phyloP scores from a whole-genome alignment of 2,329 filamentous ascomycete genomes.

The Ceratocystis variospora region DNA sequence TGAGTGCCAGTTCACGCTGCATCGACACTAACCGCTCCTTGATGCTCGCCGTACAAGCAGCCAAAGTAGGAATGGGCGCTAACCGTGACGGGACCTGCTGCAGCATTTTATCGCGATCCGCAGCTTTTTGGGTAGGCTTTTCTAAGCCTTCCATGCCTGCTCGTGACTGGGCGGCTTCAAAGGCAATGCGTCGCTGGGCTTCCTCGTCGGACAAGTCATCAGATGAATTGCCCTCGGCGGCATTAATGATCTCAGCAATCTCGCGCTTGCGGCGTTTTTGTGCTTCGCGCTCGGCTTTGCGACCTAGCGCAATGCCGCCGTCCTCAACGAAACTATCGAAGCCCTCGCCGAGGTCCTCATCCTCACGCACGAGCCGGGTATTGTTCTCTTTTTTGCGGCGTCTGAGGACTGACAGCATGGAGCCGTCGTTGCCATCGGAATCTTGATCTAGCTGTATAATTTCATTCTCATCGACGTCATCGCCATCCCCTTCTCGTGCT shows the following conservation, averaged over 20 bases:
- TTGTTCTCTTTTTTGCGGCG: constrained; percentile 46
- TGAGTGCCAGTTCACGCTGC: constrained; percentile 46
- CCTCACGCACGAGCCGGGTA: constrained; percentile 64
- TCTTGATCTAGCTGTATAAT: constrained; percentile 47
- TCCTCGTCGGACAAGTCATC: constrained; percentile 56
- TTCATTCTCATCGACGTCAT: constrained; percentile 24
- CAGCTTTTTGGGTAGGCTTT: constrained; percentile 29
- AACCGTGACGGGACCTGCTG: constrained; percentile 13
- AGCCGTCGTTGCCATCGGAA: constrained; percentile 29
- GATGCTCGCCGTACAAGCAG: constrained; percentile 51
- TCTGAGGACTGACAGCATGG: constrained; percentile 12
- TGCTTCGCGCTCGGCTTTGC: constrained; percentile 62
- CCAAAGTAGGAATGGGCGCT: constrained; percentile 55
- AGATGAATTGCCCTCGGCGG: constrained; percentile 54
- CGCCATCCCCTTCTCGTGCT: constrained; percentile 50
- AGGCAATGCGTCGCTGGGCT: constrained; percentile 61
- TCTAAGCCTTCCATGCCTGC: constrained; percentile 68
- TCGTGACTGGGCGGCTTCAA: constrained; percentile 73
- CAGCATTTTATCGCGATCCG: constrained; percentile 1
- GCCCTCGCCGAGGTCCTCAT: constrained; percentile 85
- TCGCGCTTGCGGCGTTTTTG: constrained; percentile 52
- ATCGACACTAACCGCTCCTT: constrained; percentile 48
- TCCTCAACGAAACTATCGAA: constrained; percentile 89
- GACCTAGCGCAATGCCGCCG: constrained; percentile 62
- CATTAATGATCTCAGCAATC: constrained; percentile 71